Evolutionary conservation across 495 filamentous ascomycete species (phyloP), one percentile per base, ranked within the genome.

Genomic region (Poronia punctata): DNA sequence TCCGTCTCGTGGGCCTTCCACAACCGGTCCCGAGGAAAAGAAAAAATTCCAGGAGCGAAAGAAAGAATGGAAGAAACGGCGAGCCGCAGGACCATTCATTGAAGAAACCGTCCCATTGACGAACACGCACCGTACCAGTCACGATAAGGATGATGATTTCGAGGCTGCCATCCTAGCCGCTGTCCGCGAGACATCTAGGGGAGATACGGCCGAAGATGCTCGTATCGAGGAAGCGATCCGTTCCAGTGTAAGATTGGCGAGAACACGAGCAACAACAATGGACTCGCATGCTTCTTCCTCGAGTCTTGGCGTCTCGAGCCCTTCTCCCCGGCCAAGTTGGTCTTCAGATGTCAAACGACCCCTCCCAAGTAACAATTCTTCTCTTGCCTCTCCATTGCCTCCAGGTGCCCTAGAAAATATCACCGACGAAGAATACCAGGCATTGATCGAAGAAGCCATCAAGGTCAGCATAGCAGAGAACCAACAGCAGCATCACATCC

Each of bases 101-200:
- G 44, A 57, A 45, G 35, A 60, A 46, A 7, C 43, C 27, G 16
- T 40, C 40, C 43, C 16, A 46, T 28, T 21, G 4, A 17, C 9
- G 29, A 43, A 28, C 26, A 18, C n/a, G 14, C 30, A 21, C 28
- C 26, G 44, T 50, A 48, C 28, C 25, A 32, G 12, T 34, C 34
- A n/a, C 43, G 43, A 48, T 9, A 35, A 67, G 21, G 64, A 68
- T 23, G 61, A 68, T 9, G 78, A 83, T 45, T 75, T 86, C 39
- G 83, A 87, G 48, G 60, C 66, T 14, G 84, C 83, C 1, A 87
- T 90, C 46, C 68, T 68, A 26, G 61, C 64, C 19, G 85, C 84
- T 4, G 79, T 89, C 1, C 60, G 61, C 12, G 72, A 81, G 50
- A 86, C 82, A 5, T 86, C 83, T 10, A 64, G 59, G 1, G 85